Evolutionary conservation across 2,329 filamentous ascomycete genomes (phyloP).

Genomic region (Blastomyces silverae): DNA sequence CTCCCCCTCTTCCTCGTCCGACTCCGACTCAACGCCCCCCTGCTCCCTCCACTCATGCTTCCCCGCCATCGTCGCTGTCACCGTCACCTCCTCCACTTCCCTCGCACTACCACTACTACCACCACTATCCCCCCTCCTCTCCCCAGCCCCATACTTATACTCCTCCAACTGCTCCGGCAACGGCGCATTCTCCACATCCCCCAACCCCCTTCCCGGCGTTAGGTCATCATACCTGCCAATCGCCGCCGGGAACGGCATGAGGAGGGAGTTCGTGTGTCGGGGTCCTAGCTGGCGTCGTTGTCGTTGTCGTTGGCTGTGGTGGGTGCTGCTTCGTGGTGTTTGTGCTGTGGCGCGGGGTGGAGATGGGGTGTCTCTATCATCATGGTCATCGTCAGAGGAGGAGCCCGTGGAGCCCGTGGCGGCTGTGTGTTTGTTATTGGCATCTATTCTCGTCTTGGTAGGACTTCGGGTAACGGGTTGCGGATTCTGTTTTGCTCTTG

Average conservation of each 20-base stretch:
- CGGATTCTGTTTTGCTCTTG: not conserved
- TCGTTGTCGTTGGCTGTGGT: not conserved
- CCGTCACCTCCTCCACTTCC: constrained; percentile 1
- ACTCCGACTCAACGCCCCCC: constrained; percentile 23
- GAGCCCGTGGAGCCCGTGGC: too few relatives aligned
- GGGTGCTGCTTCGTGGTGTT: not conserved
- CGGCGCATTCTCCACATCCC: constrained; percentile 11
- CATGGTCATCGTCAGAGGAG: constrained; percentile 5
- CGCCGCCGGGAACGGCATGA: constrained; percentile 6
- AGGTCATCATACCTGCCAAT: constrained; percentile 5
- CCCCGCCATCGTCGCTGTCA: too few relatives aligned
- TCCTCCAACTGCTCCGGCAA: constrained; percentile 11
- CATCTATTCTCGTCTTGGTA: not conserved
- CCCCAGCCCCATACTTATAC: constrained; percentile 4
- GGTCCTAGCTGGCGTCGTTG: constrained; percentile 1
- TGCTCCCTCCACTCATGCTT: constrained; percentile 8
- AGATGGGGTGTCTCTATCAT: not conserved
- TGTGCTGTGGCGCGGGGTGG: not conserved
- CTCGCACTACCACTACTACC: not conserved
- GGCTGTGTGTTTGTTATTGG: not conserved
- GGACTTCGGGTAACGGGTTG: too few relatives aligned
- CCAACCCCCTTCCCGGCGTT: not conserved
- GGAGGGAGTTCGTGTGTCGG: constrained; percentile 1
- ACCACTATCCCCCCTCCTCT: not conserved
- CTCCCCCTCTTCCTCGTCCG: constrained; percentile 15